Evolutionary conservation across 257 asterid species (phyloP), one percentile per base, ranked within the genome.

Genomic region (Gardenia jasminoides): DNA sequence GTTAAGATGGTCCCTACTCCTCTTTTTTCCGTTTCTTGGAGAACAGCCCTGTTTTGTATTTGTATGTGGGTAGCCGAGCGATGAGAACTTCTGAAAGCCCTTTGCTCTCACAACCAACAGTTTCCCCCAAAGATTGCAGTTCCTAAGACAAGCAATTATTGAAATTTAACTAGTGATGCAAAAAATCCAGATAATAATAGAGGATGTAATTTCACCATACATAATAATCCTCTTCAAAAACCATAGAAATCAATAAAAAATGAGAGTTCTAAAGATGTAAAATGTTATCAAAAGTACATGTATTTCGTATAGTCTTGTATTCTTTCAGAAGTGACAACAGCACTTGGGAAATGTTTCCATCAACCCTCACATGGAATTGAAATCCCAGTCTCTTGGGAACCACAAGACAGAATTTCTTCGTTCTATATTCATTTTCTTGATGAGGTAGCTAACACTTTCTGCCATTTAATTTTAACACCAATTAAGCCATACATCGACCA

Each of bases 41-140:
- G 77, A 91, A 87, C 33, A 80, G 70, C 72, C 96, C 91, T 12
- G 84, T 84, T 85, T 88, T 92, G 87, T 87, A 86, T 85, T 80
- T 93, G 91, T 87, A 95, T 67, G 89, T 88, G 64, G 97, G 99
- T 74, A 95, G 80, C 39, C 89, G 91, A 20, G 93, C 84, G 67
- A 93, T 89, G 80, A 92, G 89, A 73, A 88, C 90, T 1, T 87
- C 91, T 15, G 97, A 72, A 78, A 92, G 92, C 76, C 99, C 99
- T 86, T 80, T 91, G 90, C 85, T 88, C 86, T 89, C 92, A 31
- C 81, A 87, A 79, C 98, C 98, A 76, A 91, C 84, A 66, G 92
- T 85, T 65, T 93, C 98, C 76, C 97, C 98, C 52, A 93, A 90
- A 36, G 83, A 80, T 83, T 88, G 98, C 87, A 92, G 83, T 83